These are phyloP conservation scores for Lophium mytilinum DNA, from an alignment of 495 filamentous ascomycete genomes.

Conservation along the genomic window DNA sequence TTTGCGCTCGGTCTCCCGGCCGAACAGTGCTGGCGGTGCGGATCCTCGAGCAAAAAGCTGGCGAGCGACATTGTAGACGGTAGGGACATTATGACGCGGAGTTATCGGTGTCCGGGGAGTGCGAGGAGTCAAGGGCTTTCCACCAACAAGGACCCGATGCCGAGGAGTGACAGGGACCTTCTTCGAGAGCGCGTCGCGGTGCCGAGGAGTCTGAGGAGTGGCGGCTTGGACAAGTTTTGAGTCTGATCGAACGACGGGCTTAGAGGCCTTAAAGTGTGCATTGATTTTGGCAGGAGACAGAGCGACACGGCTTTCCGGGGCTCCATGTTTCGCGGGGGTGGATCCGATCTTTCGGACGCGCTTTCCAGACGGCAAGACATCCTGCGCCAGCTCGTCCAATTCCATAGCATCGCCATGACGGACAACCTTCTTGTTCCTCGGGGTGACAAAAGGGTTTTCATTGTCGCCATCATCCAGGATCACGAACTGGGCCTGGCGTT, in stretches of 20 bases:
- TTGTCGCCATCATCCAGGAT: conserved; percentile 45
- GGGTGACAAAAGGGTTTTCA: conserved; percentile 40
- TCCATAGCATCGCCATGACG: conserved; percentile 26
- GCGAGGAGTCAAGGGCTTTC: conserved; percentile 44
- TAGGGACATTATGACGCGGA: conserved; percentile 49
- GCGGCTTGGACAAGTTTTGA: conserved; percentile 18
- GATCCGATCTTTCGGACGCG: conserved; percentile 13
- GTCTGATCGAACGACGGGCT: conserved; percentile 14
- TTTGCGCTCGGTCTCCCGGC: conserved; percentile 69
- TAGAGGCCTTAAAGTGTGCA: conserved; percentile 27
- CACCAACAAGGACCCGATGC: conserved; percentile 56
- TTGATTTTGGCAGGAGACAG: conserved; percentile 29
- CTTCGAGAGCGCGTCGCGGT: conserved; percentile 55
- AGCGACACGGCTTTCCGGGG: conserved; percentile 18
- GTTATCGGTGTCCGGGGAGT: conserved; percentile 56
- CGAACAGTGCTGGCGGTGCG: conserved; percentile 67
- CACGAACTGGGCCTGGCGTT: conserved; percentile 48
- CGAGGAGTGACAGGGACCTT: conserved; percentile 58
- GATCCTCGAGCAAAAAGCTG: conserved; percentile 75
- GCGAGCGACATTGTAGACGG: conserved; percentile 79
- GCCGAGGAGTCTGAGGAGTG: conserved; percentile 58
- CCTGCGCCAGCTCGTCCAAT: conserved; percentile 34
- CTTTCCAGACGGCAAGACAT: conserved; percentile 10
- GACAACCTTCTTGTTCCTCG: conserved; percentile 6
- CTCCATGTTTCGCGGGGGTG: conserved; percentile 31